Evolutionary conservation across 257 asterid genomes (phyloP).

Genomic region (Marsdenia floribunda): DNA sequence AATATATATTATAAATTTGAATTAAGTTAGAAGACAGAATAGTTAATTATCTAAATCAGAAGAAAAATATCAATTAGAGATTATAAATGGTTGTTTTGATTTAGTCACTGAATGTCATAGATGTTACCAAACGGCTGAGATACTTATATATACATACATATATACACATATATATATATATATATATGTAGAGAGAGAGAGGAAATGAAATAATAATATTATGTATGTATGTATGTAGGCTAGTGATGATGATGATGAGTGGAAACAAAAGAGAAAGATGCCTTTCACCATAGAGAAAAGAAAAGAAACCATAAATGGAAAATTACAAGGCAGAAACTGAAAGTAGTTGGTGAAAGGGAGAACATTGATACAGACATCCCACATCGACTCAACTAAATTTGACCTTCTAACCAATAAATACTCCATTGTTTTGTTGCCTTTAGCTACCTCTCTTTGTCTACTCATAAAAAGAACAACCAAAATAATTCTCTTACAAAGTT

Average conservation of each 20-base stretch:
- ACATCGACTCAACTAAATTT: conserved; percentile 25
- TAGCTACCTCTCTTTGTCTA: background rate
- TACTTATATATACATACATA: background rate
- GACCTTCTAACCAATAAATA: conserved; percentile 22
- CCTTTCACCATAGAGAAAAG: conserved; percentile 4
- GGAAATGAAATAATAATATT: too few relatives aligned
- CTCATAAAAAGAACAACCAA: background rate
- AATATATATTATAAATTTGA: too few relatives aligned
- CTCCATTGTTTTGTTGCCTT: conserved; percentile 2
- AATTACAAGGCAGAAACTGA: conserved; percentile 10
- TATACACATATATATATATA: too few relatives aligned
- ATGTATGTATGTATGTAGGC: too few relatives aligned
- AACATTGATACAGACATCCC: conserved; percentile 37
- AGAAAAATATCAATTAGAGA: background rate
- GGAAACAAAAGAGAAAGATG: background rate
- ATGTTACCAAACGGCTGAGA: background rate
- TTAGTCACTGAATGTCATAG: background rate
- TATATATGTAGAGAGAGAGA: too few relatives aligned
- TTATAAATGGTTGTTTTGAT: background rate
- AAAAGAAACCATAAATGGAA: conserved; percentile 6
- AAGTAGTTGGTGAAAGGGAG: conserved; percentile 27
- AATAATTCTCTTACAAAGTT: background rate
- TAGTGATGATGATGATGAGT: background rate
- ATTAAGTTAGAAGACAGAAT: too few relatives aligned
- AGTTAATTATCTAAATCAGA: too few relatives aligned